Percentiles rank a stretch among this genome's conserved stretches.
These are phyloP conservation scores for Talaromyces borbonicus DNA, from an alignment of 495 filamentous ascomycete genomes.

Conservation along the genomic window DNA sequence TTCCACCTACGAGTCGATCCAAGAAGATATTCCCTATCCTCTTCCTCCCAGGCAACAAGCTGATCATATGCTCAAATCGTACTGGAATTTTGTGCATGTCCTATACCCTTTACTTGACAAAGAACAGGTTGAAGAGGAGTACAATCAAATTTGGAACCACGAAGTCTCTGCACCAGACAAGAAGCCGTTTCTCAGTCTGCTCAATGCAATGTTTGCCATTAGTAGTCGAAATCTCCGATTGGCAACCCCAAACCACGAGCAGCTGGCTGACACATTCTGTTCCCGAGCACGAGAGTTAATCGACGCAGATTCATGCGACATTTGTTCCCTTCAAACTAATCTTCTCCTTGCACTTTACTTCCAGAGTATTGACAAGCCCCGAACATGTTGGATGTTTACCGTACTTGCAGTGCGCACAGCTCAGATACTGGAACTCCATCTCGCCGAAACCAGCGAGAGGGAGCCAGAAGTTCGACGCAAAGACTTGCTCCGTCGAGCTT, in stretches of 20 bases:
- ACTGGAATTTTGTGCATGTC: slow-evolving; percentile 32
- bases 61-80: slow-evolving; percentile 28
- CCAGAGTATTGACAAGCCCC: slow-evolving; percentile 29
- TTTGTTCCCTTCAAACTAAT: slow-evolving; percentile 5
- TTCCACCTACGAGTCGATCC: slow-evolving; percentile 2
- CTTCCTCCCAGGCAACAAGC: slow-evolving; percentile 31
- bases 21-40: slow-evolving; percentile 14
- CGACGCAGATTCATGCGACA: neutral
- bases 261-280: neutral
- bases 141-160: slow-evolving; percentile 26
- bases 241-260: neutral
- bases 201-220: neutral
- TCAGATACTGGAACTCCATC: slow-evolving; percentile 69
- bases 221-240: neutral
- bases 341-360: slow-evolving; percentile 34
- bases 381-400: slow-evolving; percentile 51
- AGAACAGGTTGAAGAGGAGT: slow-evolving; percentile 21
- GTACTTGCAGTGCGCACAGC: slow-evolving; percentile 68
- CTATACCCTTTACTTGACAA: slow-evolving; percentile 32
- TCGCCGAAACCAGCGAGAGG: slow-evolving; percentile 30
- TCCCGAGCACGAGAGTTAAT: neutral
- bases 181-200: slow-evolving; percentile 27
- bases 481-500: slow-evolving; percentile 29
- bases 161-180: slow-evolving; percentile 22
- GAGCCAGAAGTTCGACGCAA: slow-evolving; percentile 21